Evolutionary conservation across 1,139 yeast species (phyloP), one percentile per base, ranked within the genome.

Genomic region (Debaryomyces psychrophilus): DNA sequence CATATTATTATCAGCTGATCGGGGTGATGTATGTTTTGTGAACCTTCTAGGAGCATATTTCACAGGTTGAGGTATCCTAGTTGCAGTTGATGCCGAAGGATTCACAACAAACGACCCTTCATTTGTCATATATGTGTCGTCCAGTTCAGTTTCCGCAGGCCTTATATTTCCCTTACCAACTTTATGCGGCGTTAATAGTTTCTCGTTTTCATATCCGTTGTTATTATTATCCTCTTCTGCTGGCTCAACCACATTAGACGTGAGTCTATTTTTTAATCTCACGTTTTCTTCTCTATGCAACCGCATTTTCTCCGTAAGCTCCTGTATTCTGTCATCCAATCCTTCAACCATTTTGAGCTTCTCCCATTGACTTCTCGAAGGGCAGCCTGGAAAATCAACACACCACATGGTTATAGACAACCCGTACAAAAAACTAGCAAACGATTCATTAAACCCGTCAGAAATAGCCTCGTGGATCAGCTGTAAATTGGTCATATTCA

Each of bases 361-460:
- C 36, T 72, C 71, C 69, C 71, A 69, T 25, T 64, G 67, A n/a
- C 59, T 62, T 44, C 60, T 59, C 4, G 71, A 64, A 8, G 79
- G 78, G 40, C 71, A 61, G 1, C 72, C 73, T 0, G 76, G 77
- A 52, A 82, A 81, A 56, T 80, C 83, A 26, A 81, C 81, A 63
- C 88, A 83, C 82, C 86, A 83, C 64, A 85, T 82, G 46, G 84
- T 82, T 56, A 82, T 77, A 53, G 79, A 74, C 44, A 83, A 60
- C 5, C 90, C 89, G 56, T 82, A 83, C 44, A 83, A 62, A 40
- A 83, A 76, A 36, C 85, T 72, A 8, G 86, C 81, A 56, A 83
- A 75, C 1, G 86, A 77, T 59, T 83, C 89, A 58, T 83, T 83
- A 58, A 83, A 76, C 37, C 79, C 79, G 8, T 68, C 68, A 5